Evolutionary conservation across 345 rosid genomes (phyloP), one percentile per base, ranked within the genome.

Genomic region (Gossypium turneri): DNA sequence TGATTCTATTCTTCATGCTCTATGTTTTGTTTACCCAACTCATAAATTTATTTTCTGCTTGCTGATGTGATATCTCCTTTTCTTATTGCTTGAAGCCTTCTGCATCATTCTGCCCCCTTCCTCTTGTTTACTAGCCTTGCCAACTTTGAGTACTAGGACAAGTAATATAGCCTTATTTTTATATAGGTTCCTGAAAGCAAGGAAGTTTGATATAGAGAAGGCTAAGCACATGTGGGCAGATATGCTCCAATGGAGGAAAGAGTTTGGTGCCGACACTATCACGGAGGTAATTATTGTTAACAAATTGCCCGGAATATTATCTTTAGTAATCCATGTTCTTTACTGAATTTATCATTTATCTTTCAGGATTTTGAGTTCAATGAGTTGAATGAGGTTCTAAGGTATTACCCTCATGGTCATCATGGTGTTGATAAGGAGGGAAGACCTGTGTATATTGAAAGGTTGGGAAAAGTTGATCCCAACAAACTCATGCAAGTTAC

Each of bases 371-470:
- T 93, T 70, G 97, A 93, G 79, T 96, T 93, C 76, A 84, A 85
- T 74, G 99, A 96, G 87, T 60, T 89, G 17, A 77, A 85, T 80
- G 94, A 96, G 74, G 99, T 96, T 72, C 51, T 92, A 73, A 87
- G 81, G 41, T 82, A 89, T 81, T 96, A 96, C 48, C 99, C 99
- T 25, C 98, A 96, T 72, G 91, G 94, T 78, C 80, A 96, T 86
- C 99, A 96, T 83, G 98, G 99, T 13, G 97, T 96, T 78, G 99
- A 96, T 77, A 96, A 85, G 82, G 97, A 93, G 82, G 99, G 99
- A 10, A 85, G 97, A 50, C 98, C 99, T 48, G 78, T 96, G 62
- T 96, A 96, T 81, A 85, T 96, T 51, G 99, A 96, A 83, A 88
- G 97, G 76, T 79, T 96, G 84, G 99, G 99, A 38, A 93, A 86